Conservation (phyloP, 139 green algal genomes). For the Axilococcus clingmanii region DNA sequence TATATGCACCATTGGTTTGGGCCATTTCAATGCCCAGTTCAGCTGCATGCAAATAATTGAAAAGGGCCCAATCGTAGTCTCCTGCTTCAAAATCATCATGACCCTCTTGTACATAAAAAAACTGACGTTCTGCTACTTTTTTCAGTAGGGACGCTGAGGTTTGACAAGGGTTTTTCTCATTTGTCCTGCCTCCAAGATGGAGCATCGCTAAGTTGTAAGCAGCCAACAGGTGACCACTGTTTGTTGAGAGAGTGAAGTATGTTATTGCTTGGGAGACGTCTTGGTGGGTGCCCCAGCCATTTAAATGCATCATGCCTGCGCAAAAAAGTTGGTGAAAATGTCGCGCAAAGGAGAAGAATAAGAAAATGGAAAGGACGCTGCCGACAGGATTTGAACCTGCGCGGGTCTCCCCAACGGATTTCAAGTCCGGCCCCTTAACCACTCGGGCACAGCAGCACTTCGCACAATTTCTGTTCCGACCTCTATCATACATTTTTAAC, state of each 20-base stretch:
- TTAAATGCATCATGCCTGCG: slow-evolving; percentile 70
- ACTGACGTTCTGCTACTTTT: neutral
- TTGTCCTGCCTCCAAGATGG: slow-evolving; percentile 36
- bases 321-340: slow-evolving; percentile 46
- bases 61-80: slow-evolving; percentile 39
- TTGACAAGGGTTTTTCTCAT: slow-evolving; percentile 2
- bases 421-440: slow-evolving; percentile 42
- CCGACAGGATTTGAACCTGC: slow-evolving; percentile 43
- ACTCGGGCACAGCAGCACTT: slow-evolving; percentile 32
- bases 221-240: slow-evolving; percentile 62
- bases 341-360: neutral
- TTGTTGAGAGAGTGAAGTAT: slow-evolving; percentile 24
- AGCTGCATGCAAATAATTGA: slow-evolving; percentile 66
- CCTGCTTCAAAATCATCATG: slow-evolving; percentile 54
- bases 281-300: slow-evolving; percentile 30
- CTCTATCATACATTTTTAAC: neutral
- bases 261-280: slow-evolving; percentile 16
- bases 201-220: slow-evolving; percentile 89
- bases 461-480: neutral
- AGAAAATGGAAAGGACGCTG: slow-evolving; percentile 1
- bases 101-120: slow-evolving; percentile 14
- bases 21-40: slow-evolving; percentile 84
- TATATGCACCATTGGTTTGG: slow-evolving; percentile 86
- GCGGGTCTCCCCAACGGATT: slow-evolving; percentile 36
- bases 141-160: slow-evolving; percentile 1